Evolutionary conservation across 2,329 filamentous ascomycete species (phyloP), one percentile per base, ranked within the genome.

Genomic region (Verticillium klebahnii): DNA sequence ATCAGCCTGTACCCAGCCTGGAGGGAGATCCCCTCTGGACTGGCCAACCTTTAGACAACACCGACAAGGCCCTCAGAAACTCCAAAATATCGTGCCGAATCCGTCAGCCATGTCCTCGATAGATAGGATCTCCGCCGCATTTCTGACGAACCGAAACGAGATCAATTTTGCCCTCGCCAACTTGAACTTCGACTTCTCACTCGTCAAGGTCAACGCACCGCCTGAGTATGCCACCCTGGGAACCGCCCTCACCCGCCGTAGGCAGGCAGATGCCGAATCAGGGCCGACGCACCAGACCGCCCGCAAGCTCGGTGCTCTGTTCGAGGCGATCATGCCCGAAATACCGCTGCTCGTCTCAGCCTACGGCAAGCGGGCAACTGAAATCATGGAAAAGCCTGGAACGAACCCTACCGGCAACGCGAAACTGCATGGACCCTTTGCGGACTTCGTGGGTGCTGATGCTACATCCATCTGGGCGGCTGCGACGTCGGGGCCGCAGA

Each of bases 121-220:
- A 5, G 39, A 19, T 2, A 17, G n/a, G 15, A 45, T 45, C 39
- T 45, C 39, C 17, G 39, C 17, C 15, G 39, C 39, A 5, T 45
- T 19, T 8, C 17, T 45, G 17, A 45, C 39, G 39, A 45, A 45
- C n/a, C 8, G n/a, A 9, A 45, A 45, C 39, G n/a, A 17, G 52
- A 23, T 60, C 29, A 15, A 32, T 3, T 25, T 59, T 52, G n/a
- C 39, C 7, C n/a, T 40, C 2, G 45, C 50, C 2, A 56, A 19
- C 9, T 15, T 78, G 62, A 79, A 81, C 60, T 73, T 79, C 61
- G 77, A 81, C 59, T 80, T 81, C 61, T 69, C 74, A 0, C 62
- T 81, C 0, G 60, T 76, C 45, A 79, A 78, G 61, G 59, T 71
- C 2, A 74, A 79, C 60, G 74, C 77, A 0, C 77, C 78, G 0